Evolutionary conservation across 768 basidiomycete genomes (phyloP).

Genomic region (Lyophyllum atratum): DNA sequence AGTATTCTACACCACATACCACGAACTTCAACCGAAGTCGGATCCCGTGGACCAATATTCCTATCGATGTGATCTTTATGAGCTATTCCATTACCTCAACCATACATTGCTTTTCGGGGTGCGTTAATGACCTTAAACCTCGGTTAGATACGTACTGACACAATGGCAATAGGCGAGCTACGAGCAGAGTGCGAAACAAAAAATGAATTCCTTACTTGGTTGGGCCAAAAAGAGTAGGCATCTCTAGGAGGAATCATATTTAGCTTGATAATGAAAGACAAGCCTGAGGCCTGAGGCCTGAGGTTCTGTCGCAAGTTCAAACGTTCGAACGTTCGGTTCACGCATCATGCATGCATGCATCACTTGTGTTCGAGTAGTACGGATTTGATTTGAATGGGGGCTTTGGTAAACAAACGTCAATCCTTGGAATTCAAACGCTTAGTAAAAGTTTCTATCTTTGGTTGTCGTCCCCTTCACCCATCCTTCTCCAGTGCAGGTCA

Average conservation of each 20-base stretch:
- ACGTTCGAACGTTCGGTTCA: no score
- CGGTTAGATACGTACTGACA: constrained; percentile 8
- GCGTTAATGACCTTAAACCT: constrained; percentile 26
- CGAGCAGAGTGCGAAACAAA: constrained; percentile 51
- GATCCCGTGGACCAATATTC: constrained; percentile 44
- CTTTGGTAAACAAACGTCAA: constrained; percentile 14
- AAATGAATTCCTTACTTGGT: constrained; percentile 34
- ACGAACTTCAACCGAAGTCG: constrained; percentile 57
- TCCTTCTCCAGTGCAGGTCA: not conserved
- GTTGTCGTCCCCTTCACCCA: not conserved
- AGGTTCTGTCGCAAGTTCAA: no score
- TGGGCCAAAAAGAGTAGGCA: constrained; percentile 8
- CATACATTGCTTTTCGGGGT: constrained; percentile 82
- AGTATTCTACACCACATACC: constrained; percentile 67
- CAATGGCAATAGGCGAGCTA: constrained; percentile 47
- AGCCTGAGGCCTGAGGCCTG: no score
- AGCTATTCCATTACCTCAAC: constrained; percentile 82
- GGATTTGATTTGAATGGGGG: not conserved
- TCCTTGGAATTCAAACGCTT: constrained; percentile 25
- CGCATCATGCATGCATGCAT: no score
- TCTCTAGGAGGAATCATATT: not conserved
- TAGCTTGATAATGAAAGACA: not conserved
- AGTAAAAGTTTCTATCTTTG: constrained; percentile 22
- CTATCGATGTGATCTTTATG: constrained; percentile 67
- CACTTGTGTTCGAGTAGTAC: not conserved